Conservation (phyloP, 2,329 filamentous ascomycete genomes). For the Orbilia brochopaga region DNA sequence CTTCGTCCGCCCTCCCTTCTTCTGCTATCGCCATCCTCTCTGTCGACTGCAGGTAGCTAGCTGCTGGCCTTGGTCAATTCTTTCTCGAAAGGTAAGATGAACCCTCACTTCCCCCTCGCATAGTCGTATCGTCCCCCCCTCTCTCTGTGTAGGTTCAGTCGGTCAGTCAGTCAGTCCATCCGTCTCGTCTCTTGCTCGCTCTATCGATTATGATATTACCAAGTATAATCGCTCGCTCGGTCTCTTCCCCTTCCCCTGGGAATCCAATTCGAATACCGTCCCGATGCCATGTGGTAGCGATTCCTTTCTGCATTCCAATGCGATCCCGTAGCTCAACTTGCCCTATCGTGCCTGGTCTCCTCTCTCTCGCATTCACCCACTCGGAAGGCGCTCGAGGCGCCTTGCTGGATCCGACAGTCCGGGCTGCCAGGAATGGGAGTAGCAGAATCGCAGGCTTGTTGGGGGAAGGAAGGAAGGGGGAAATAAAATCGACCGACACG, state of each 20-base stretch:
- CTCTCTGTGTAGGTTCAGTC: not conserved
- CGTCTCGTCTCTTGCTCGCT: not conserved
- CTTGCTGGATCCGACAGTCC: too few relatives aligned
- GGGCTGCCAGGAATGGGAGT: not conserved
- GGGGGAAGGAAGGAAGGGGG: not conserved
- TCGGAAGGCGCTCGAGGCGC: too few relatives aligned
- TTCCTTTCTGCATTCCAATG: not conserved
- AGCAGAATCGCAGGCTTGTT: not conserved
- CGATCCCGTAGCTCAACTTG: not conserved
- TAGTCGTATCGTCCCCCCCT: not conserved
- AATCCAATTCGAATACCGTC: not conserved
- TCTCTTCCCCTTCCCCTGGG: not conserved
- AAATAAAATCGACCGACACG: not conserved
- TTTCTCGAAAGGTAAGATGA: slow-evolving; percentile 46
- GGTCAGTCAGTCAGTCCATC: not conserved
- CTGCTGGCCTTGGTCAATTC: slow-evolving; percentile 47
- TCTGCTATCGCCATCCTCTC: slow-evolving; percentile 46
- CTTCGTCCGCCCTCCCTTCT: slow-evolving; percentile 42
- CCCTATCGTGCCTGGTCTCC: not conserved
- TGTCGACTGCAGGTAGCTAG: slow-evolving; percentile 42
- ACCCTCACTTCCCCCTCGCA: slow-evolving; percentile 3
- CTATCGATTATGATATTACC: too few relatives aligned
- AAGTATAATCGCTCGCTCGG: not conserved
- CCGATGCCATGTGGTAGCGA: not conserved
- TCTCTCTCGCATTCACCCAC: not conserved